phyloP scores from a whole-genome alignment of 2,329 filamentous ascomycete species.

The Penicillium sclerotiorum region DNA sequence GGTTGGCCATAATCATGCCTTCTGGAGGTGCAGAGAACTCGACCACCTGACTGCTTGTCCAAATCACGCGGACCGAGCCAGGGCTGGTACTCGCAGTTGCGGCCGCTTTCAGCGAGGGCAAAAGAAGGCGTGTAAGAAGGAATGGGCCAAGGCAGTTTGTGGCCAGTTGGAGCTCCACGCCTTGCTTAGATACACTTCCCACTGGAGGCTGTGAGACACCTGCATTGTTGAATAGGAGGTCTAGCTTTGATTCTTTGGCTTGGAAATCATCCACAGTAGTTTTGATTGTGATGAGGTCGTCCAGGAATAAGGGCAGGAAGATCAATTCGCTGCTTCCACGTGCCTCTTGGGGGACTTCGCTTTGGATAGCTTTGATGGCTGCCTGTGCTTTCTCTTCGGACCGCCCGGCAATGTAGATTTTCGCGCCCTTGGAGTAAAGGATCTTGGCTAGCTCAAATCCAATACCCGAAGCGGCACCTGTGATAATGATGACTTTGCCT shows the following conservation, averaged over 20 bases:
- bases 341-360: neutral
- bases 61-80: conserved; percentile 12
- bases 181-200: conserved; percentile 28
- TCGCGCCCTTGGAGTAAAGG: conserved; percentile 21
- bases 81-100: neutral
- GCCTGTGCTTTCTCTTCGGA: conserved; percentile 27
- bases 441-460: conserved; percentile 27
- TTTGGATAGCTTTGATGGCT: conserved; percentile 1
- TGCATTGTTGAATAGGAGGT: conserved; percentile 51
- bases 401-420: conserved; percentile 26
- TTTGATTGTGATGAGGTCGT: conserved; percentile 20
- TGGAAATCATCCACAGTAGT: conserved; percentile 29
- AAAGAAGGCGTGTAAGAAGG: conserved; percentile 40
- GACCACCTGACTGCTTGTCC: conserved; percentile 11
- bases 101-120: conserved; percentile 28
- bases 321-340: neutral
- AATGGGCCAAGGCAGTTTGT: conserved; percentile 43
- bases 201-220: conserved; percentile 35
- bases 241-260: conserved; percentile 30
- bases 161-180: conserved; percentile 37
- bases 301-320: neutral
- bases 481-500: conserved; percentile 28
- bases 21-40: conserved; percentile 6
- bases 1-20: conserved; percentile 3
- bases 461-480: conserved; percentile 16